Base-by-base conservation (phyloP, 257 asterid species). In the Cordia subcordata region DNA sequence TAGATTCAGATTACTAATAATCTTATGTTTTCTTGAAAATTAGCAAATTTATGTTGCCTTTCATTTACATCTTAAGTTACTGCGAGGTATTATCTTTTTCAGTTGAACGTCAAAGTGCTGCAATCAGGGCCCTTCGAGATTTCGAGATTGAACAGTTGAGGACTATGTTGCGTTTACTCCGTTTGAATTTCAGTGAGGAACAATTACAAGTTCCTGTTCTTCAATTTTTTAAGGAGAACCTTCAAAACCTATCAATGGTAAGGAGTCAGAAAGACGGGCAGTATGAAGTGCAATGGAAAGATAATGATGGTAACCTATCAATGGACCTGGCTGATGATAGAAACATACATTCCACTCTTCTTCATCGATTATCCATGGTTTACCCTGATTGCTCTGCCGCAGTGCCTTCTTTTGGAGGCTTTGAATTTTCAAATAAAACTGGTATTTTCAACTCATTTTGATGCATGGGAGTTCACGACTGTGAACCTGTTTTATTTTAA, bases 121-220 rank as follows among this genome's bases (percentile, higher is more conserved):
- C 99, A 69, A 78, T 86, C 69, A 84, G 87, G 81, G 96, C 95
- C 58, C 83, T 88, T 35, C 85, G 96, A 18, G 91, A 86, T 78
- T 76, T 80, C 67, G 91, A 88, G 69, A 79, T 88, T 57, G 94
- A 82, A 61, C 95, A 79, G 70, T 50, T 82, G 58, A 62, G 21
- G 53, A 85, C 94, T 57, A 79, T 63, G 81, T 46, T 88, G 61
- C 82, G 62, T 57, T 69, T 92, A 59, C 81, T 86, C 17, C 75
- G 81, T 49, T 86, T 96, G 23, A 64, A 75, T 67, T 76, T 84
- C 69, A 71, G 58, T 68, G 53, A 82, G 69, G 97, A 81, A 59
- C 91, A 81, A 62, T 73, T 74, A 59, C 80, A 79, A 58, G 65
- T 76, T 69, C 95, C 97, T 5, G 77, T 83, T 14, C 58, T 68